Conservation (phyloP, 805 yeast species). For the Wickerhamiella lipophila region DNA sequence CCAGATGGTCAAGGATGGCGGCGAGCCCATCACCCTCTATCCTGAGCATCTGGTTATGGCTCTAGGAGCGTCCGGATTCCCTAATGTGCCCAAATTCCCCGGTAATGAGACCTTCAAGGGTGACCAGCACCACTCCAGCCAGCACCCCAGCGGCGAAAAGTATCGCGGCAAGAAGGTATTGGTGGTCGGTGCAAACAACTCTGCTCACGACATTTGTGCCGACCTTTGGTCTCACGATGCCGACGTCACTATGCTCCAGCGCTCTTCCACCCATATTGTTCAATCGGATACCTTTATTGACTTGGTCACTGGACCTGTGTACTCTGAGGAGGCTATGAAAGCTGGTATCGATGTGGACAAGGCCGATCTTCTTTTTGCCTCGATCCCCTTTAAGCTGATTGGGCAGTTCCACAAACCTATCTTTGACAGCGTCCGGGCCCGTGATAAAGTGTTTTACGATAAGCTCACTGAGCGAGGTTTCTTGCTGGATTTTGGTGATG, state of each 20-base stretch:
- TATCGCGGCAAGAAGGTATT: constrained; percentile 34
- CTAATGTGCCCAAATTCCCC: constrained; percentile 26
- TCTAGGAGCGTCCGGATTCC: constrained; percentile 36
- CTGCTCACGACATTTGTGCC: constrained; percentile 37
- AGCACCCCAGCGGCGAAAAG: constrained; percentile 32
- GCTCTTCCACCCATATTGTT: constrained; percentile 30
- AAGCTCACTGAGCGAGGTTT: constrained; percentile 31
- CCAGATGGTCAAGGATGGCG: constrained; percentile 24
- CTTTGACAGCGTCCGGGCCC: constrained; percentile 21
- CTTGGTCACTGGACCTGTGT: constrained; percentile 30
- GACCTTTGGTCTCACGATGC: constrained; percentile 37
- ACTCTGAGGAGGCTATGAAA: constrained; percentile 30
- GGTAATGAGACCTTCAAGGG: constrained; percentile 32
- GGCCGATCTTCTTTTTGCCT: constrained; percentile 32
- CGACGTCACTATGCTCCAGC: constrained; percentile 34
- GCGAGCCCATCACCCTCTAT: constrained; percentile 14
- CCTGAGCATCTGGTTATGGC: constrained; percentile 33
- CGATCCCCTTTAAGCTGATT: constrained; percentile 29
- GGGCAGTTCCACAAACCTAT: constrained; percentile 31
- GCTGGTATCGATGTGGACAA: constrained; percentile 23
- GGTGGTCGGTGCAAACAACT: constrained; percentile 37
- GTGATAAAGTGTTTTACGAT: constrained; percentile 28
- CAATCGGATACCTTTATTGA: constrained; percentile 5
- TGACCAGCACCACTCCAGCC: constrained; percentile 33
- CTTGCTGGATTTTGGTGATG: constrained; percentile 34